Evolutionary conservation across 805 yeast species (phyloP), one percentile per base, ranked within the genome.

Genomic region (Nakazawaea populi): DNA sequence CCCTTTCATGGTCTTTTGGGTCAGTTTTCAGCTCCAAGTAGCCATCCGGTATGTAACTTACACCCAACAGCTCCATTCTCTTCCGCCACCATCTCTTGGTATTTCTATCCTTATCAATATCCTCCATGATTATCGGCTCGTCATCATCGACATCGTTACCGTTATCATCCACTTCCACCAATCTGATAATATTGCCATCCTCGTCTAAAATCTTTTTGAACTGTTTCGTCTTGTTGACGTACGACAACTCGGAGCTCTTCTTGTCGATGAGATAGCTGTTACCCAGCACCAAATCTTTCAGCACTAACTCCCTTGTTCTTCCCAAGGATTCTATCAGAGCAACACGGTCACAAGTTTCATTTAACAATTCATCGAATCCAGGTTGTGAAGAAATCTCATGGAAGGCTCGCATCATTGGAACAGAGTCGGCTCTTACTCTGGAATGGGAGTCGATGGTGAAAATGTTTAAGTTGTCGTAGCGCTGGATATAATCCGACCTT

Each of bases 351-450:
- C 79, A 66, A 0, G 92, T 83, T 47, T 84, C 87, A 14, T 77
- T 75, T 31, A 88, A 66, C 27, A 87, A 67, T 52, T 82, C 76
- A 43, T 85, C 83, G 56, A 88, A 88, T 7, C 85, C 87, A 0
- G 88, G 86, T 65, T 80, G 82, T 3, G 79, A 69, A 1, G 84
- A 83, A 47, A 88, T 85, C 61, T 88, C 95, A 53, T 86, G 80
- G 62, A 88, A 88, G 5, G 92, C 95, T 57, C 91, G 76, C 95
- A 88, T 86, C 95, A 88, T 87, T 1, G 92, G 91, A 2, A 86
- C 85, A 7, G 89, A 82, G 63, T 88, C 96, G 0, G 96, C 92
- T 36, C 86, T 70, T 3, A 88, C 96, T 48, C 77, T 71, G 0
- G 89, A 81, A 52, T 79, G 76, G 0, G 88, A 79, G 65, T 88